Conservation (phyloP, 1,284 basidiomycete species). For the Rugosomyces carneus region DNA sequence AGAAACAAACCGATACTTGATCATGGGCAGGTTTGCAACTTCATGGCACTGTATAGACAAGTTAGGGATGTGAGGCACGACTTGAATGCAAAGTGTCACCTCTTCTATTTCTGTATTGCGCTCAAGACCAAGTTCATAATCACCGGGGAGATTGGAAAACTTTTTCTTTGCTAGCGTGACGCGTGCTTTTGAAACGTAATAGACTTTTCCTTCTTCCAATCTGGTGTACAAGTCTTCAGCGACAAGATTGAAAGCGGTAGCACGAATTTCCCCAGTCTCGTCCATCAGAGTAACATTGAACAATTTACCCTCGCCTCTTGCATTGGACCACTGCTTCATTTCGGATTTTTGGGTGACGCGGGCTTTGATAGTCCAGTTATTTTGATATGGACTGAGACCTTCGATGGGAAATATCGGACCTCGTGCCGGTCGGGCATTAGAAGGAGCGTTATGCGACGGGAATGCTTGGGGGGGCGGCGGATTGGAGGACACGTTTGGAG, state of each 20-base stretch:
- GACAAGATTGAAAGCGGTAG: slow-evolving; percentile 86
- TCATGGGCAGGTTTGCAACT: slow-evolving; percentile 63
- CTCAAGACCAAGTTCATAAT: slow-evolving; percentile 93
- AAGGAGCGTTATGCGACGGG: slow-evolving; percentile 17
- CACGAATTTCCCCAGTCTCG: slow-evolving; percentile 90
- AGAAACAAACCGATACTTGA: slow-evolving; percentile 81
- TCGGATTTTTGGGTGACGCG: slow-evolving; percentile 90
- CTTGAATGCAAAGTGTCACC: slow-evolving; percentile 30
- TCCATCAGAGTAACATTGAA: slow-evolving; percentile 95
- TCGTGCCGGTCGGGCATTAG: slow-evolving; percentile 21
- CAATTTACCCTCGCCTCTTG: slow-evolving; percentile 90
- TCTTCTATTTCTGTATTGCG: slow-evolving; percentile 79
- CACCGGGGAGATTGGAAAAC: slow-evolving; percentile 87
- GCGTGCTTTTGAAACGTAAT: slow-evolving; percentile 85
- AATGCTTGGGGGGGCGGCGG: slow-evolving; percentile 8
- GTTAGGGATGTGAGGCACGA: background rate
- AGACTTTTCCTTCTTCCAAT: slow-evolving; percentile 90
- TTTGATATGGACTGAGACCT: slow-evolving; percentile 93
- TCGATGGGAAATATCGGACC: slow-evolving; percentile 77
- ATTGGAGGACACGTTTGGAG: slow-evolving; percentile 19
- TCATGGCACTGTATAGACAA: slow-evolving; percentile 61
- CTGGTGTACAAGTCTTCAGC: slow-evolving; percentile 83
- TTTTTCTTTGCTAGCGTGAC: slow-evolving; percentile 98
- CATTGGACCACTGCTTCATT: slow-evolving; percentile 86
- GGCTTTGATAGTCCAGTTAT: slow-evolving; percentile 98